phyloP scores from a whole-genome alignment of 2,329 filamentous ascomycete genomes.

The Thelonectria blattea region DNA sequence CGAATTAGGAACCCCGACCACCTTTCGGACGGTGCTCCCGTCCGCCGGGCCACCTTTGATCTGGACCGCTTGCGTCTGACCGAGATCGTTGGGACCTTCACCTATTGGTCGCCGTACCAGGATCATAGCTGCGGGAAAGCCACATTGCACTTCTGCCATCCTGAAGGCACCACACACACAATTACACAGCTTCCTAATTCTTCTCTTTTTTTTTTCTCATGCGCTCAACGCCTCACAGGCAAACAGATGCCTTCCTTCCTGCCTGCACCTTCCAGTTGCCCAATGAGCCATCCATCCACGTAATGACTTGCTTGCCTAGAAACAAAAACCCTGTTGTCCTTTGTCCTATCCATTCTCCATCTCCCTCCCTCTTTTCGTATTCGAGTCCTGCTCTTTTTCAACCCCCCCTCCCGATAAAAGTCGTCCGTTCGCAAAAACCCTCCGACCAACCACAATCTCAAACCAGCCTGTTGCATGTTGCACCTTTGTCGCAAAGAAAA shows the following conservation, averaged over 20 bases:
- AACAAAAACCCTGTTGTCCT: no score
- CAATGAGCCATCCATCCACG: no score
- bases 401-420: neutral
- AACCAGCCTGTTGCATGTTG: neutral
- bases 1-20: slow-evolving; percentile 16
- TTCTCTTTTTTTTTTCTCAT: no score
- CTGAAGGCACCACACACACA: no score
- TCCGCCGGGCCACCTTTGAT: slow-evolving; percentile 23
- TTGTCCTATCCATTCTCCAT: no score
- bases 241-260: no score
- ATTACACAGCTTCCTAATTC: no score
- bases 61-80: slow-evolving; percentile 15
- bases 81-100: slow-evolving; percentile 34
- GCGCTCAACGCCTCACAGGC: no score
- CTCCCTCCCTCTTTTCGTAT: neutral
- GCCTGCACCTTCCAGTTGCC: no score
- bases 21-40: slow-evolving; percentile 27
- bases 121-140: neutral
- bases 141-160: neutral
- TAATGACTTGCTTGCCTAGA: no score
- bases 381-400: neutral
- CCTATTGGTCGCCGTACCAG: slow-evolving; percentile 24
- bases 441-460: neutral
- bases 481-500: neutral
- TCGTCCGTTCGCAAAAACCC: neutral